Evolutionary conservation across 2,329 filamentous ascomycete genomes (phyloP), one percentile per base, ranked within the genome.

Genomic region (Aspergillus candidus): DNA sequence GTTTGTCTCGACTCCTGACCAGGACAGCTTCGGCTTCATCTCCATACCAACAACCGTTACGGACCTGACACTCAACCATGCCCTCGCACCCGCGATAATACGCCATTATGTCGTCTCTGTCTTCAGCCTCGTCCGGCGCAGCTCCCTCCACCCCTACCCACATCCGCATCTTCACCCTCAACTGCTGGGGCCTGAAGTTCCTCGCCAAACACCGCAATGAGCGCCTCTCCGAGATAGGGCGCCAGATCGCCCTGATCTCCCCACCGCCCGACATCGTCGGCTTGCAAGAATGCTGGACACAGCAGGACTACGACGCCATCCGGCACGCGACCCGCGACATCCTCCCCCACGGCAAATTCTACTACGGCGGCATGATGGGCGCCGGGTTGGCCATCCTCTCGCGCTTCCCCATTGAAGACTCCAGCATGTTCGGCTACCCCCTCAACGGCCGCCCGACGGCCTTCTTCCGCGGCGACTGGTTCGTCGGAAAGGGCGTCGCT

Each of bases 181-280:
- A 98, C 70, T 96, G 89, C 79, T 97, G 93, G 91, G 93, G 93
- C 40, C 81, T 97, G 49, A 91, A 94, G 60, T 88, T 82, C 71
- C 76, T 97, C 59, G 83, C 90, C 40, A 83, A 83, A 53, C 79
- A 86, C 54, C 87, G 90, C 54, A 73, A 78, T 52, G 83, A 86
- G 57, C 87, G 93, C 35, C 78, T 97, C 40, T 69, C 76, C 27
- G 87, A 94, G 65, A 96, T 97, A 59, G 91, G 88, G 42, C 82
- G 78, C 51, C 85, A 86, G 51, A 78, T 97, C 51, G 84, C 88
- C 52, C 67, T 74, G 34, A 75, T 80, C 45, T 70, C 76, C 13
- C 86, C 86, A 1, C 64, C 77, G 8, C 88, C 90, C 22, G 78
- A 94, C 50, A 90, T 96, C 58, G 88, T 96, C 49, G 88, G 85